phyloP scores from a whole-genome alignment of 805 yeast species.

The Metschnikowia corniflorae region DNA sequence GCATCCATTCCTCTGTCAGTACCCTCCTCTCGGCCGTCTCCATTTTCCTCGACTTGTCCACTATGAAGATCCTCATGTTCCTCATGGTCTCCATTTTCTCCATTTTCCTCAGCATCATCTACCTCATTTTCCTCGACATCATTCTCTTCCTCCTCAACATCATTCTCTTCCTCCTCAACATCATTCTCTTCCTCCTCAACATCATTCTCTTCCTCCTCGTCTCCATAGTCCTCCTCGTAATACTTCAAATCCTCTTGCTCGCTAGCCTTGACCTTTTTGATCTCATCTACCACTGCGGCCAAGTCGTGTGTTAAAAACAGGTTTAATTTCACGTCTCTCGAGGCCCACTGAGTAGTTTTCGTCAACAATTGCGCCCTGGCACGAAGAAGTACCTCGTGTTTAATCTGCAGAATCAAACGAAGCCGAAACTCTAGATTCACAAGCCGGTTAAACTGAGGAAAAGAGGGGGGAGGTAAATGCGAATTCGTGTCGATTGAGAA shows the following conservation, averaged over 20 bases:
- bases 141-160: slow-evolving; percentile 9
- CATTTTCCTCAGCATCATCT: slow-evolving; percentile 11
- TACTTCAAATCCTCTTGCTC: slow-evolving; percentile 28
- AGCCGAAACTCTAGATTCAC: slow-evolving; percentile 32
- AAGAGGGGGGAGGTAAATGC: slow-evolving; percentile 27
- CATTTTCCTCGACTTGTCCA: too few species aligned
- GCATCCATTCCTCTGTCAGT: too few species aligned
- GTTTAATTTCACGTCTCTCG: slow-evolving; percentile 28
- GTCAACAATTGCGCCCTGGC: slow-evolving; percentile 29
- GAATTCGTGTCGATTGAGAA: slow-evolving; percentile 28
- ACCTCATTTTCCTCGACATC: slow-evolving; percentile 17
- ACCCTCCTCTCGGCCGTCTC: too few species aligned
- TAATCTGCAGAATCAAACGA: slow-evolving; percentile 30
- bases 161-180: slow-evolving; percentile 4
- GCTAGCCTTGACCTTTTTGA: slow-evolving; percentile 26
- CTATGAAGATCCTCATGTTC: too few species aligned
- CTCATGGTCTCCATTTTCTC: background rate
- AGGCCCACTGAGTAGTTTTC: slow-evolving; percentile 34
- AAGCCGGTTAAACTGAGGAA: slow-evolving; percentile 26
- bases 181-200: slow-evolving; percentile 10
- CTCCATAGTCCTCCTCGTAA: slow-evolving; percentile 20
- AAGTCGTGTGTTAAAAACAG: slow-evolving; percentile 29
- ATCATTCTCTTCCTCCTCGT: slow-evolving; percentile 12
- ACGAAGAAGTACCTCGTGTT: slow-evolving; percentile 32
- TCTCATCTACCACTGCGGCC: slow-evolving; percentile 23